Evolutionary conservation across 1,139 yeast genomes (phyloP).

Genomic region (Candida sojae): DNA sequence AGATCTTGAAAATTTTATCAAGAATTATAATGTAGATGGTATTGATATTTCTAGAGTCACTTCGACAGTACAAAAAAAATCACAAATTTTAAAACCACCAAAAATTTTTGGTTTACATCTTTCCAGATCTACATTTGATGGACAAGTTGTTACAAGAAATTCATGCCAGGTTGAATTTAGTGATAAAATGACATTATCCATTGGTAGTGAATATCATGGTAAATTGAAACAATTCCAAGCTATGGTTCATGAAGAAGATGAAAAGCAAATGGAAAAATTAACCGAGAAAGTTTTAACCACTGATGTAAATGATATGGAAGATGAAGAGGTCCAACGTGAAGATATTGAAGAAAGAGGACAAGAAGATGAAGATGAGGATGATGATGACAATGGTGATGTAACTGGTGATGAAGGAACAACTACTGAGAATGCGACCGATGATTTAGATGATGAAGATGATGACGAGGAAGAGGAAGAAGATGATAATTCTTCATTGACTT

Average conservation of each 20-base stretch:
- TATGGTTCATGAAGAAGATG: constrained; percentile 18
- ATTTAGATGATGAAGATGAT: constrained; percentile 19
- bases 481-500: constrained; percentile 15
- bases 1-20: constrained; percentile 46
- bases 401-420: constrained; percentile 20
- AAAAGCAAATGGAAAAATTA: constrained; percentile 13
- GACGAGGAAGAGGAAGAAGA: constrained; percentile 15
- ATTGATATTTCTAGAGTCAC: constrained; percentile 49
- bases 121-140: constrained; percentile 77
- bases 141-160: constrained; percentile 72
- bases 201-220: constrained; percentile 46
- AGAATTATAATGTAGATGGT: constrained; percentile 44
- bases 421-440: constrained; percentile 21
- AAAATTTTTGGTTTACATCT: constrained; percentile 72
- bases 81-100: constrained; percentile 67
- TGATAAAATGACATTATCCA: constrained; percentile 54
- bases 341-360: constrained; percentile 44
- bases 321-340: constrained; percentile 43
- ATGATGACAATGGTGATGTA: constrained; percentile 23
- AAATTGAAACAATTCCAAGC: constrained; percentile 39
- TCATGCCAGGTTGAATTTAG: constrained; percentile 70
- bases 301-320: constrained; percentile 48
- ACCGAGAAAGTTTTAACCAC: constrained; percentile 38
- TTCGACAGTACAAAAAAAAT: constrained; percentile 67
- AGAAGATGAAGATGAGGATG: constrained; percentile 28